Percentiles rank a stretch among this genome's conserved stretches.
Conservation (phyloP, 495 filamentous ascomycete genomes). For the Ramalina intermedia region DNA sequence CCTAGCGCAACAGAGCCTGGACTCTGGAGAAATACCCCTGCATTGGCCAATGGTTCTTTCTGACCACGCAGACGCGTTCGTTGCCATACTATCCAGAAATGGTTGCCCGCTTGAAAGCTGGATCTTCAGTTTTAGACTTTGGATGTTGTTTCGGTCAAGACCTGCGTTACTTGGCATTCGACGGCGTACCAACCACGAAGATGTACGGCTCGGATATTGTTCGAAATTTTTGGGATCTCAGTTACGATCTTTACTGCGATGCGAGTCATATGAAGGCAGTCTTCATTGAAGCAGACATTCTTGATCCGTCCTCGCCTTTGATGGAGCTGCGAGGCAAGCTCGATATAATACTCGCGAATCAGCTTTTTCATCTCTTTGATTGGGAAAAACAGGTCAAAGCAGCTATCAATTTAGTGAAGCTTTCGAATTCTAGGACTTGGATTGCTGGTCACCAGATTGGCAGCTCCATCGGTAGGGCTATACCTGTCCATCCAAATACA, state of each 20-base stretch:
- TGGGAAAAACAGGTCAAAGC: slow-evolving; percentile 35
- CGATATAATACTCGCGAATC: slow-evolving; percentile 39
- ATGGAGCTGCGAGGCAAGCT: slow-evolving; percentile 26
- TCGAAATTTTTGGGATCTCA: slow-evolving; percentile 34
- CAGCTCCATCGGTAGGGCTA: neutral
- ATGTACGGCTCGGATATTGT: slow-evolving; percentile 36
- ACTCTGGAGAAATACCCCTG: slow-evolving; percentile 33
- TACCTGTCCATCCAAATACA: too few species aligned
- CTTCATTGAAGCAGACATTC: slow-evolving; percentile 25
- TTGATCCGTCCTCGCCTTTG: slow-evolving; percentile 26
- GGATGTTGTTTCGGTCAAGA: slow-evolving; percentile 36
- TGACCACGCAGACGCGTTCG: slow-evolving; percentile 26
- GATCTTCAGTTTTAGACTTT: slow-evolving; percentile 29
- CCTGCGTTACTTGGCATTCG: slow-evolving; percentile 28
- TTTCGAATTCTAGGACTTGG: neutral
- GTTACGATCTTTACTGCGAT: slow-evolving; percentile 37
- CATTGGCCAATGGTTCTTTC: slow-evolving; percentile 38
- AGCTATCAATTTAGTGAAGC: slow-evolving; percentile 23
- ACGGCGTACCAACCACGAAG: slow-evolving; percentile 27
- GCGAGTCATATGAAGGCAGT: slow-evolving; percentile 15
- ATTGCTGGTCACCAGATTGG: slow-evolving; percentile 3
- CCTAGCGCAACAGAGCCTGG: slow-evolving; percentile 37
- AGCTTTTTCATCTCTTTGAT: slow-evolving; percentile 48
- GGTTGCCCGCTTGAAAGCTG: slow-evolving; percentile 25
- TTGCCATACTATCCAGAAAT: slow-evolving; percentile 24